Conservation (phyloP, 1,139 yeast genomes). For the Groenewaldozyma sp. region DNA sequence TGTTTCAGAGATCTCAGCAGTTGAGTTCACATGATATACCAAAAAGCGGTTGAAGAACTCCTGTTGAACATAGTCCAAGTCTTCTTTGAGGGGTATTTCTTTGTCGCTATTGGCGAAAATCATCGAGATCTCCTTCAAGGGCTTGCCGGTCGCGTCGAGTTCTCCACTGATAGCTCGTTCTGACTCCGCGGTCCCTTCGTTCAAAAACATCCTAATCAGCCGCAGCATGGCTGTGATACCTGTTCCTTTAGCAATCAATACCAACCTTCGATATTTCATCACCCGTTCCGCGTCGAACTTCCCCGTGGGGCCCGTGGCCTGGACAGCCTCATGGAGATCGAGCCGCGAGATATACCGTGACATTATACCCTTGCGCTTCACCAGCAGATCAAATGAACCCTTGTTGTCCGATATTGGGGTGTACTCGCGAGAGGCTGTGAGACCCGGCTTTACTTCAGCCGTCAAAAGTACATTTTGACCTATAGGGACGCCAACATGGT, state of each 20-base stretch:
- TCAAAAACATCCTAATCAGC: slow-evolving; percentile 62
- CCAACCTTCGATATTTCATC: slow-evolving; percentile 61
- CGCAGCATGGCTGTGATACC: slow-evolving; percentile 92
- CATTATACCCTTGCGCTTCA: slow-evolving; percentile 78
- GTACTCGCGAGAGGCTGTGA: slow-evolving; percentile 80
- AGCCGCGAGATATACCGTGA: slow-evolving; percentile 64
- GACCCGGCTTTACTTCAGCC: slow-evolving; percentile 66
- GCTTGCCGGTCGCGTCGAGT: slow-evolving; percentile 25
- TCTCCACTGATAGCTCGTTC: slow-evolving; percentile 62
- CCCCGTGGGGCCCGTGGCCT: slow-evolving; percentile 87
- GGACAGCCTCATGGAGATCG: slow-evolving; percentile 54
- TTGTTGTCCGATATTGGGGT: slow-evolving; percentile 57
- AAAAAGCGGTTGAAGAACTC: slow-evolving; percentile 50
- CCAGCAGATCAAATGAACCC: slow-evolving; percentile 79
- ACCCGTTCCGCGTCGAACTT: slow-evolving; percentile 66
- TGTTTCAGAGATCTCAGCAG: not conserved
- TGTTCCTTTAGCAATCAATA: slow-evolving; percentile 92
- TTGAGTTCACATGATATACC: slow-evolving; percentile 53
- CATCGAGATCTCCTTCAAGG: slow-evolving; percentile 21
- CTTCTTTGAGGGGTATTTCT: slow-evolving; percentile 69
- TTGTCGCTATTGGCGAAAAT: slow-evolving; percentile 68
- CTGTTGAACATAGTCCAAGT: slow-evolving; percentile 58
- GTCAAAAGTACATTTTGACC: slow-evolving; percentile 78
- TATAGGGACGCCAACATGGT: slow-evolving; percentile 75
- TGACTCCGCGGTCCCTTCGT: slow-evolving; percentile 62